Evolutionary conservation across 331 rosid genomes (phyloP), one percentile per base, ranked within the genome.

Genomic region (Spiraea crenata): DNA sequence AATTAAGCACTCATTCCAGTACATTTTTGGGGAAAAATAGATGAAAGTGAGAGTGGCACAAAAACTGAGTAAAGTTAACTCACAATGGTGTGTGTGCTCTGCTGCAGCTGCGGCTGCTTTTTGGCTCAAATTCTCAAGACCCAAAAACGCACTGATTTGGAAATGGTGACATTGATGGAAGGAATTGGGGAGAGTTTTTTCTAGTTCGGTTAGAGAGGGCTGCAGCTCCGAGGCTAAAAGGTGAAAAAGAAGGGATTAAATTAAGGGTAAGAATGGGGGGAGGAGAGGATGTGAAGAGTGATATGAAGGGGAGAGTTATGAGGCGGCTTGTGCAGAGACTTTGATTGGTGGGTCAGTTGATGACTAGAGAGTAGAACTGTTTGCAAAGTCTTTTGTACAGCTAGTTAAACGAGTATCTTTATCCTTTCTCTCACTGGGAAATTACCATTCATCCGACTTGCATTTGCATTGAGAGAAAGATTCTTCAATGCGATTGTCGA

Each of bases 291-390:
- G 48, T 59, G 62, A 40, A 54, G 41, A 51, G 2, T 11, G 70
- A 48, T 25, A 25, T 25, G 31, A 44, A 2, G 25, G n/a, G 77
- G 86, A 74, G 73, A 84, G 92, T 82, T 81, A 80, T 83, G 95
- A 90, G 88, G 89, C 90, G 89, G 90, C 88, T 81, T 82, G 73
- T 74, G 84, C 87, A 81, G 85, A 67, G 83, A 77, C 85, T 58
- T 45, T 70, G 76, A 84, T 83, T 81, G 87, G 84, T 79, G 78
- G 73, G 65, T 35, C 59, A 63, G 79, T 84, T 82, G 31, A 25
- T 25, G 31, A 25, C 31, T 25, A 25, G 31, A 25, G 31, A 25
- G 1, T 25, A 25, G 31, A 25, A 2, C n/a, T 0, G 31, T 25
- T 25, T 25, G 31, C 31, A 25, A 25, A 25, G 31, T 25, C 31